Evolutionary conservation across 2,329 filamentous ascomycete genomes (phyloP).

Genomic region (Fusarium decemcellulare): DNA sequence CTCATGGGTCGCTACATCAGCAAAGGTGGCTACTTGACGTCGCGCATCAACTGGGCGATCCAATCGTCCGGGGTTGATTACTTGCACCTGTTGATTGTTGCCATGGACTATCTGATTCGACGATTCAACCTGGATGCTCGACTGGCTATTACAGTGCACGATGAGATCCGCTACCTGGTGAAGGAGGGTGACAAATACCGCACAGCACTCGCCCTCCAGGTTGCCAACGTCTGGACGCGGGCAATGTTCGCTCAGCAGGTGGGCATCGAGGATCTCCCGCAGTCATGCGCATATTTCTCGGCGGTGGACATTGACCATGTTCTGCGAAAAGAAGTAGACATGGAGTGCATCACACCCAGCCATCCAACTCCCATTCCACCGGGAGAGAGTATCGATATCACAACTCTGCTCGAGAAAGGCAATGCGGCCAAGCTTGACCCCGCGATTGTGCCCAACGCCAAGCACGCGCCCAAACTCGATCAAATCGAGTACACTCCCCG

Average conservation of each 20-base stretch:
- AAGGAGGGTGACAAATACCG: constrained; percentile 88
- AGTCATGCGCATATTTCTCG: constrained; percentile 95
- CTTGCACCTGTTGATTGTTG: constrained; percentile 90
- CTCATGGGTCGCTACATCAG: constrained; percentile 89
- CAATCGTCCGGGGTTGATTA: constrained; percentile 98
- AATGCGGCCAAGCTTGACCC: constrained; percentile 78
- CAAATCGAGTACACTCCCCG: constrained; percentile 78
- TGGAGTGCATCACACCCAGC: constrained; percentile 95
- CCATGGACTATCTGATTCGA: constrained; percentile 93
- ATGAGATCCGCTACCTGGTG: constrained; percentile 96
- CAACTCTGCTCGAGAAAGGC: constrained; percentile 81
- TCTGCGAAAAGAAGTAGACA: constrained; percentile 97
- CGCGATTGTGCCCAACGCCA: constrained; percentile 67
- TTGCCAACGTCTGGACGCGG: constrained; percentile 96
- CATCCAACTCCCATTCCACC: constrained; percentile 83
- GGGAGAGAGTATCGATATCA: constrained; percentile 90
- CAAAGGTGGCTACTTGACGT: constrained; percentile 94
- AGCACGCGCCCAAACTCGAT: constrained; percentile 69
- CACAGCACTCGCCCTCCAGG: constrained; percentile 91
- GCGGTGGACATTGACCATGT: constrained; percentile 96
- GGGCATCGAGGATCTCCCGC: constrained; percentile 94
- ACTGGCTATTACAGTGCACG: constrained; percentile 93
- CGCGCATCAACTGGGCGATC: constrained; percentile 98
- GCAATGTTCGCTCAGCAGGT: constrained; percentile 98
- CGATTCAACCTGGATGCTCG: constrained; percentile 89